Base-by-base conservation (phyloP, 768 basidiomycete genomes). In the Rubroboletus satanas region DNA sequence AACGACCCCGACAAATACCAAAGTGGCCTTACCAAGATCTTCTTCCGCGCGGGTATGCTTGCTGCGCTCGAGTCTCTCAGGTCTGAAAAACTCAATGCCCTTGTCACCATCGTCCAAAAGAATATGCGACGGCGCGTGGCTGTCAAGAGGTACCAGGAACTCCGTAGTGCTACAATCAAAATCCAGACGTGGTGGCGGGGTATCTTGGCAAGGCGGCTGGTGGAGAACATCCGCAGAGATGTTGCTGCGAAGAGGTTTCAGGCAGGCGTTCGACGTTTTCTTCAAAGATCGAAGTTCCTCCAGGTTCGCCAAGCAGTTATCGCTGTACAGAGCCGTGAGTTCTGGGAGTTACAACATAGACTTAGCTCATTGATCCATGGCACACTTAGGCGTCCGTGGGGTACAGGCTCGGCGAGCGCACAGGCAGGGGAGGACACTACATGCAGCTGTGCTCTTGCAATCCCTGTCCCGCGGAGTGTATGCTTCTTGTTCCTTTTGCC, bases 1-100 rank as follows among this genome's bases (percentile, higher is more conserved):
- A 87, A 87, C 36, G 97, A 98, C 60, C 81, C 87, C 7, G 95
- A 98, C 78, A 98, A 96, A 78, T 97, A 94, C 73, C 97, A 99
- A 74, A 86, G 87, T 66, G 97, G 97, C 62, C 80, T 94, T 29
- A 98, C 92, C 28, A 99, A 99, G 75, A 98, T 99, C 62, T 99
- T 99, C 77, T 98, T 99, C 82, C 85, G 97, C 56, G 95, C 97
- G 12, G 97, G 97, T 59, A 98, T 98, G 93, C 87, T 99, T 52
- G 96, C 97, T 28, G 89, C 90, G 7, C 79, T 99, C 43, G 97
- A 99, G 74, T 84, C 91, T 15, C 79, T 95, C 52, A 90, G 97
- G 38, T 86, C 93, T 7, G 85, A 90, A 56, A 80, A 90, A 55
- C 81, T 98, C 50, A 95, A 96, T 67, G 77, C 85, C 21, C 83